Conservation (phyloP, 106 monocot species). For the Apostasia ramifera region DNA sequence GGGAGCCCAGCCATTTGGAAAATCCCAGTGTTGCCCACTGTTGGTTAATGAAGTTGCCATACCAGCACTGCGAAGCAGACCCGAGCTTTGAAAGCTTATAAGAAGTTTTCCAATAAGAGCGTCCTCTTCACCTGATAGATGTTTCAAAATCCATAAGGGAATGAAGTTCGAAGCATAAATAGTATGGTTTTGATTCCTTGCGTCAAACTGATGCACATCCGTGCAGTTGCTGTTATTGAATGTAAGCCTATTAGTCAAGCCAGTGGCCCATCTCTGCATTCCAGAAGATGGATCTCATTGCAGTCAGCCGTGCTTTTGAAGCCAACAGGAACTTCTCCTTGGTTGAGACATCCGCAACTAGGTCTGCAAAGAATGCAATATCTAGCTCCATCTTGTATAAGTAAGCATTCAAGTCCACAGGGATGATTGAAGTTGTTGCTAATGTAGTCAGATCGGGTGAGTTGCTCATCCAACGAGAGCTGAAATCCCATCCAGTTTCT, state of each 20-base stretch:
- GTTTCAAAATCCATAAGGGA: constrained; percentile 57
- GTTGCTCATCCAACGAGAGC: constrained; percentile 98
- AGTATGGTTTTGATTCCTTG: constrained; percentile 41
- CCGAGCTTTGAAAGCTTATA: constrained; percentile 60
- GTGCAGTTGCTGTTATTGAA: not conserved
- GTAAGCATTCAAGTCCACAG: constrained; percentile 84
- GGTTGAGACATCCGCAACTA: constrained; percentile 23
- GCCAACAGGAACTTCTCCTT: constrained; percentile 26
- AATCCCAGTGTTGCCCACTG: constrained; percentile 93
- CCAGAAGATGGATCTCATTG: constrained; percentile 52
- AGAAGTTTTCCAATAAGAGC: constrained; percentile 30
- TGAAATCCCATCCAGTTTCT: constrained; percentile 98
- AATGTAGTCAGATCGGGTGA: constrained; percentile 73
- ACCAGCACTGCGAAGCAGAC: constrained; percentile 57
- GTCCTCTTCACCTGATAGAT: constrained; percentile 33
- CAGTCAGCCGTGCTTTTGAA: constrained; percentile 32
- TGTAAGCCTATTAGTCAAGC: constrained; percentile 64
- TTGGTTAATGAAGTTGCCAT: constrained; percentile 75
- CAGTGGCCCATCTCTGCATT: constrained; percentile 58
- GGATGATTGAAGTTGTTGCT: constrained; percentile 69
- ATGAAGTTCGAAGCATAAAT: constrained; percentile 93
- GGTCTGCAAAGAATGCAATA: constrained; percentile 45
- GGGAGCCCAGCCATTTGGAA: constrained; percentile 97
- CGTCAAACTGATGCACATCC: constrained; percentile 47
- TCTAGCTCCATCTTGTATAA: constrained; percentile 72